Evolutionary conservation across 306 rosid genomes (phyloP), one percentile per base, ranked within the genome.

Genomic region (Urtica urens): DNA sequence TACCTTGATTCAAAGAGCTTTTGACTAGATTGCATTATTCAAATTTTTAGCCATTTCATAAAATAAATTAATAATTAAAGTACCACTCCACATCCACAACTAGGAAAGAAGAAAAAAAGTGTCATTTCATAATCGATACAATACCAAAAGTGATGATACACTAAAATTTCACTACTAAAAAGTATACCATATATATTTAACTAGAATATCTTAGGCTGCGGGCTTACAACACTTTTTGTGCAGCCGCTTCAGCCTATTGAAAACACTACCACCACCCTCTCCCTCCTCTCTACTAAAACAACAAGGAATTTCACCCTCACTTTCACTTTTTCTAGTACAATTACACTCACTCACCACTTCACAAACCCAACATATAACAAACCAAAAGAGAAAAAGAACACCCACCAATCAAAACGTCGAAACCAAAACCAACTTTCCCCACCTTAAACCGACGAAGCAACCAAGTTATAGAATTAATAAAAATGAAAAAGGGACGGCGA

Each of bases 141-240:
- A 46, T 30, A 61, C 13, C 26, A 59, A 0, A 66, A 53, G 29
- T 49, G 41, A 41, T 30, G 25, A 53, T 62, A 55, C 63, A 39
- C 45, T 58, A 12, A 22, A 11, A 35, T 10, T 35, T 35, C 22
- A 43, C 25, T 57, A 62, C 67, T 58, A 62, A n/a, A n/a, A n/a
- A n/a, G 50, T 46, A 58, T 41, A 40, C 38, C 28, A 31, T 19
- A 35, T n/a, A n/a, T n/a, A n/a, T n/a, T n/a, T n/a, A n/a, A n/a
- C n/a, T n/a, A n/a, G n/a, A n/a, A n/a, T n/a, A n/a, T n/a, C n/a
- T 10, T 57, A 62, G 51, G 83, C 87, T 70, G 92, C 78, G 83
- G 84, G 95, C 79, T 65, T 81, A 7, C 40, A 51, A 27, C 18
- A 21, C 56, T 59, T 73, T 61, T 55, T 67, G 49, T 53, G 60